Evolutionary conservation across 768 basidiomycete genomes (phyloP), one percentile per base, ranked within the genome.

Genomic region (Termitomyces sp.): DNA sequence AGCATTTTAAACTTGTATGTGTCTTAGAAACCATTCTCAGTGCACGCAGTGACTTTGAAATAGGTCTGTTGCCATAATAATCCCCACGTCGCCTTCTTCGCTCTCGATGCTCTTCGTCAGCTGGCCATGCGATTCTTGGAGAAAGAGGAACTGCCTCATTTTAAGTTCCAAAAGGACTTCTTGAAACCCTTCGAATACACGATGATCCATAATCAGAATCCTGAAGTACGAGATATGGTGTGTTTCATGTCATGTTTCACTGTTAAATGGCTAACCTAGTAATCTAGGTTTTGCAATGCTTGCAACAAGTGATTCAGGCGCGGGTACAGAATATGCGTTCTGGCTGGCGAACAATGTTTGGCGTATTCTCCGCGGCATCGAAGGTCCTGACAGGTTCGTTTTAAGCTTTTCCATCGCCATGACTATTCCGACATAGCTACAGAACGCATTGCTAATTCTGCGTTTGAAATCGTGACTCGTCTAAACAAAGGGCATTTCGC

Each of bases 161-260:
- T 98, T 82, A 94, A 95, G 67, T 99, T 99, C 72, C 97, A 99
- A 67, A 99, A 98, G 72, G 96, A 99, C 69, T 99, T 99, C 74
- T 73, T 99, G 60, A 92, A 94, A 67, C 97, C 97, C 0, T 99
- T 98, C 69, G 95, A 98, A 72, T 88, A 97, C 69, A 95, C 97
- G 1, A 99, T 99, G 92, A 80, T 88, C 44, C 90, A 98, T 68
- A 99, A 98, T 70, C 82, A 88, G 56, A 96, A 98, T 70, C 91
- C 94, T 6, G 97, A 98, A 62, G 86, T 96, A 46, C 84, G 97
- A 49, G 97, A 99, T 68, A 92, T 99, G 94, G 95, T 93, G 63
- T 49, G 66, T 64, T 22, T 63, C 31, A 47, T 57, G 59, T 64
- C 6, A 56, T 48, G 22, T 5, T n/a, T 29, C 4, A 20, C 26